Conservation (phyloP, 345 rosid species). For the Psidium friedrichsthalianum region DNA sequence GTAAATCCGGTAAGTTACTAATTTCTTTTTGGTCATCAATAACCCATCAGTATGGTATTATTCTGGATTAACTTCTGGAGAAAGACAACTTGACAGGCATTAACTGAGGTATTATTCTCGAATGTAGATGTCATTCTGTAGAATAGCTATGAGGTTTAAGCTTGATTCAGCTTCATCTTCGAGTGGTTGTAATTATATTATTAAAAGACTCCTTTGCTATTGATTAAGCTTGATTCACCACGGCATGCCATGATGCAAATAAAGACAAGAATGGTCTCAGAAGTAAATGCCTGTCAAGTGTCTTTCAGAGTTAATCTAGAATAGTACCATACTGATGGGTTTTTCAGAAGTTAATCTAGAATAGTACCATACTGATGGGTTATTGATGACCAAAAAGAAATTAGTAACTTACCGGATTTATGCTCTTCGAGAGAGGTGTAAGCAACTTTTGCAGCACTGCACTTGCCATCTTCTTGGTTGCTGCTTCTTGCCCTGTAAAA, state of each 20-base stretch:
- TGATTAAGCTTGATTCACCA: not conserved
- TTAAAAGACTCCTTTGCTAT: not conserved
- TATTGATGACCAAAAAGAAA: not conserved
- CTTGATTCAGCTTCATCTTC: not conserved
- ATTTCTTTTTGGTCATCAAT: not conserved
- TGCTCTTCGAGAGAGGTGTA: conserved; percentile 12
- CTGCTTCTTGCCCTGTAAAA: conserved; percentile 17
- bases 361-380: not conserved
- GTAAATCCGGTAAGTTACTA: not conserved
- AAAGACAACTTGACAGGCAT: not conserved
- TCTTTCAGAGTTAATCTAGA: not conserved
- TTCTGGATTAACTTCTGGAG: too few species aligned
- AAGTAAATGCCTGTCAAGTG: not conserved
- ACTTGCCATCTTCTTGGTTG: conserved; percentile 35
- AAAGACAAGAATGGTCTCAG: not conserved
- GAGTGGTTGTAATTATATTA: not conserved
- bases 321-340: too few species aligned
- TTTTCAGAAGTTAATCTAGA: not conserved
- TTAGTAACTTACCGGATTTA: not conserved
- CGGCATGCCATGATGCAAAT: not conserved
- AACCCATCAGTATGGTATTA: not conserved
- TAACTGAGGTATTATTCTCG: not conserved
- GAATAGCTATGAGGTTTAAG: not conserved
- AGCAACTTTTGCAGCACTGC: conserved; percentile 31
- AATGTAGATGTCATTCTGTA: not conserved